These are phyloP conservation scores for Strombidium stylifer DNA, from an alignment of 73 alveolate species.

Conservation along the genomic window DNA sequence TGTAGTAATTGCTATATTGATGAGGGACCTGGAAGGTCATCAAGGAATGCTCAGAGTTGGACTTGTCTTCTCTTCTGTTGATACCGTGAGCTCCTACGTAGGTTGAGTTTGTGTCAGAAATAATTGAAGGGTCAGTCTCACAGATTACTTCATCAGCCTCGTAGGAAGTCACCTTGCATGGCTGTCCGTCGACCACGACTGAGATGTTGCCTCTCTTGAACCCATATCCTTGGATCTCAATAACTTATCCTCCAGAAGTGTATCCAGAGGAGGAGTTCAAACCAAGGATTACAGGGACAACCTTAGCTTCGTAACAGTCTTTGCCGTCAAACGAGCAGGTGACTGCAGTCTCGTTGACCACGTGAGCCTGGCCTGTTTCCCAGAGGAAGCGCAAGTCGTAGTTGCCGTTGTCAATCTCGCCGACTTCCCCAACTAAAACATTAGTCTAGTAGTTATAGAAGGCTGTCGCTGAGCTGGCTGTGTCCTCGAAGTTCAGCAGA, in stretches of 20 bases:
- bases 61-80: too few species aligned
- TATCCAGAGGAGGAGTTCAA: slow-evolving; percentile 1
- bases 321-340: neutral
- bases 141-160: neutral
- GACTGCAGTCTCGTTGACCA: neutral
- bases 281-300: slow-evolving; percentile 9
- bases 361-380: neutral
- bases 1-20: neutral
- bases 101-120: slow-evolving; percentile 1
- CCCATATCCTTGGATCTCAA: slow-evolving; percentile 14
- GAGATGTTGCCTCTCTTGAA: neutral
- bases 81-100: slow-evolving; percentile 12
- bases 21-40: too few species aligned
- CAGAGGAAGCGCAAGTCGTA: neutral
- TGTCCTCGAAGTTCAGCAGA: slow-evolving; percentile 8
- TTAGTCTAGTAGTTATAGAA: neutral
- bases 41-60: too few species aligned
- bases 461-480: neutral
- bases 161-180: slow-evolving; percentile 2
- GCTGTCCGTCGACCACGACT: slow-evolving; percentile 11
- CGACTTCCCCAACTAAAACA: neutral
- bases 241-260: slow-evolving; percentile 10
- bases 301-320: slow-evolving; percentile 15
- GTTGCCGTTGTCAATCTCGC: neutral
- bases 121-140: neutral